phyloP scores from a whole-genome alignment of 345 rosid species.

The Viola odorata region DNA sequence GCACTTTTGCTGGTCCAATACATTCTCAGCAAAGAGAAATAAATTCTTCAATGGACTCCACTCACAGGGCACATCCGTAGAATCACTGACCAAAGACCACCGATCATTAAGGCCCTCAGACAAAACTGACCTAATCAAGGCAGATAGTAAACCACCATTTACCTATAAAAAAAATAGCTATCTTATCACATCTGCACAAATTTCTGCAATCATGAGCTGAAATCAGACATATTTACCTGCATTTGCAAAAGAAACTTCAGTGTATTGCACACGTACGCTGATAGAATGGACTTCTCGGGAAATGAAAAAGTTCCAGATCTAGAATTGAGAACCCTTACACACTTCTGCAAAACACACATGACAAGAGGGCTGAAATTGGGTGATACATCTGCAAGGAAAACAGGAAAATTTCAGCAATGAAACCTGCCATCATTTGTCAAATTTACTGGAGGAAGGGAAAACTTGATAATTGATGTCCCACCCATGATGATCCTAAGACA shows the following conservation, averaged over 20 bases:
- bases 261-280: slow-evolving; percentile 75
- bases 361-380: slow-evolving; percentile 74
- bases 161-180: slow-evolving; percentile 45
- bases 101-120: slow-evolving; percentile 38
- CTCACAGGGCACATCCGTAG: slow-evolving; percentile 50
- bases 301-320: slow-evolving; percentile 60
- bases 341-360: slow-evolving; percentile 66
- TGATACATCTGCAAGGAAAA: slow-evolving; percentile 58
- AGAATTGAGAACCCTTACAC: slow-evolving; percentile 65
- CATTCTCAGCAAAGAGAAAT: slow-evolving; percentile 46
- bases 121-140: slow-evolving; percentile 60
- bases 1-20: slow-evolving; percentile 29
- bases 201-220: slow-evolving; percentile 15
- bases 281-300: slow-evolving; percentile 70
- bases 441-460: slow-evolving; percentile 2
- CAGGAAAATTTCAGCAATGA: slow-evolving; percentile 15
- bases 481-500: neutral
- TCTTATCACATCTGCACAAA: slow-evolving; percentile 22
- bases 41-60: slow-evolving; percentile 75
- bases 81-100: slow-evolving; percentile 25
- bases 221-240: slow-evolving; percentile 51
- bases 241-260: slow-evolving; percentile 79
- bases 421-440: slow-evolving; percentile 5
- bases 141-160: slow-evolving; percentile 56
- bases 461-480: neutral